Evolutionary conservation across 176 grass and related monocot species (phyloP), one percentile per base, ranked within the genome.

Genomic region (Aegilops speltoides): DNA sequence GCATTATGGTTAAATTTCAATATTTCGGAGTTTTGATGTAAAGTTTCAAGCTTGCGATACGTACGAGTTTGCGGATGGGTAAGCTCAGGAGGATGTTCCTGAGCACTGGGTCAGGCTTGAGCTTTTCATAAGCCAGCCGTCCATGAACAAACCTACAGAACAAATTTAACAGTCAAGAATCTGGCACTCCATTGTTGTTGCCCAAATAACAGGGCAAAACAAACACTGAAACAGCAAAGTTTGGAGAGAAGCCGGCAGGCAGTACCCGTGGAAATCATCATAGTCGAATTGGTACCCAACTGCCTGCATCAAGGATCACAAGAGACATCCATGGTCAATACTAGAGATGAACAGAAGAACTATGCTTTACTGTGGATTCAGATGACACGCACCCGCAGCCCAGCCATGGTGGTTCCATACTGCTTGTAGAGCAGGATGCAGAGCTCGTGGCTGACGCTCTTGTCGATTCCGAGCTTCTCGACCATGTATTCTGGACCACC

Each of bases 321-420:
- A n/a, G n/a, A n/a, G n/a, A n/a, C n/a, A n/a, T n/a, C n/a, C n/a
- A n/a, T n/a, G n/a, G n/a, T n/a, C n/a, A n/a, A n/a, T n/a, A n/a
- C n/a, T n/a, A n/a, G n/a, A n/a, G n/a, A n/a, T n/a, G n/a, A n/a
- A n/a, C n/a, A n/a, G n/a, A n/a, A n/a, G n/a, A n/a, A n/a, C n/a
- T n/a, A n/a, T n/a, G n/a, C n/a, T n/a, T n/a, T n/a, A n/a, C n/a
- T n/a, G n/a, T n/a, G n/a, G n/a, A n/a, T n/a, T n/a, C n/a, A n/a
- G n/a, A n/a, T n/a, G n/a, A n/a, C n/a, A n/a, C n/a, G n/a, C 73
- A 98, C 96, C 88, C 86, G 84, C 70, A 98, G 41, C 13, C 96
- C 95, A 10, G 93, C 93, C 96, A 98, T 95, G 81, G 96, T 95
- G 13, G 96, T 98, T 50, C 93, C 96, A 26, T 98, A 98, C 67